Evolutionary conservation across 2,329 filamentous ascomycete genomes (phyloP).

Genomic region (Xylaria sp.): DNA sequence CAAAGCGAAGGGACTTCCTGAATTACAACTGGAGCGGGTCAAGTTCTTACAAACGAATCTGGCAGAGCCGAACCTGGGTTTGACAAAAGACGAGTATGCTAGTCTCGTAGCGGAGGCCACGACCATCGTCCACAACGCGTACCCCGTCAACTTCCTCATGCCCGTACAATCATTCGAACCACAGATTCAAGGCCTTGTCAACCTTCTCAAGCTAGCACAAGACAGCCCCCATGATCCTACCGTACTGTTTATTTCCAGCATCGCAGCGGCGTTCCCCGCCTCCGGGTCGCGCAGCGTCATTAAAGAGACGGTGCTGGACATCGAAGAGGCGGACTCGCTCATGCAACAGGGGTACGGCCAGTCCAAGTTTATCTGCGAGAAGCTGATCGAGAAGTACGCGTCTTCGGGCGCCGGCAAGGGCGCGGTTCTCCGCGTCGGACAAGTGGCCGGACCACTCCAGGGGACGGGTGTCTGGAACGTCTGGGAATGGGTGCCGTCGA

Average conservation of each 20-base stretch:
- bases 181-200: constrained; percentile 38
- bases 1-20: constrained; percentile 29
- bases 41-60: constrained; percentile 41
- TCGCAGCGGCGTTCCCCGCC: constrained; percentile 41
- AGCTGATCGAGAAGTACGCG: constrained; percentile 43
- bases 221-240: constrained; percentile 25
- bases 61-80: constrained; percentile 39
- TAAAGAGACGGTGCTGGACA: constrained; percentile 41
- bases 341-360: constrained; percentile 45
- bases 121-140: constrained; percentile 45
- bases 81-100: constrained; percentile 36
- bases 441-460: constrained; percentile 45
- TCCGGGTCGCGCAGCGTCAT: constrained; percentile 29
- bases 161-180: constrained; percentile 42
- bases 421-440: constrained; percentile 47
- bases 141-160: constrained; percentile 46
- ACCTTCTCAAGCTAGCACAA: constrained; percentile 40
- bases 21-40: constrained; percentile 34
- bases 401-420: constrained; percentile 31
- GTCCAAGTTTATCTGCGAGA: constrained; percentile 48
- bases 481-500: constrained; percentile 47
- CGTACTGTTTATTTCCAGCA: constrained; percentile 47
- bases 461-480: constrained; percentile 44
- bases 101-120: constrained; percentile 36
- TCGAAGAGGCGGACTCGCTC: constrained; percentile 32